These are phyloP conservation scores for Rosa hybrid DNA, from an alignment of 331 rosid species.

Conservation along the genomic window DNA sequence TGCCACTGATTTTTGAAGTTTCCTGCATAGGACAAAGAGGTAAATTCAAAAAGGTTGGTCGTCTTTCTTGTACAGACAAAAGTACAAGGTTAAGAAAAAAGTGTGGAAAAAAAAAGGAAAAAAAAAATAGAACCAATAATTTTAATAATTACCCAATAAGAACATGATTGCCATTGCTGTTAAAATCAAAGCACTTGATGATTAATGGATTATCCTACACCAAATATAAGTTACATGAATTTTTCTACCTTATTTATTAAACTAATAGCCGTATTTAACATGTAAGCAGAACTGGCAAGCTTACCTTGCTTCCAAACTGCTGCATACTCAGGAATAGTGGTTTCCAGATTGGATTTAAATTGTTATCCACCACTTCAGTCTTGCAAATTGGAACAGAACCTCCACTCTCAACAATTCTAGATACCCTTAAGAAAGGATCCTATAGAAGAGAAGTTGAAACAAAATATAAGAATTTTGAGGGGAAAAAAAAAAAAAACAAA, in stretches of 20 bases:
- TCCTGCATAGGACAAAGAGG: conserved; percentile 39
- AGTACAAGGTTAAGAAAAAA: background rate
- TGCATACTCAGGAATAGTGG: conserved; percentile 54
- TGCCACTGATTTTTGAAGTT: conserved; percentile 64
- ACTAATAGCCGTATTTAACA: conserved; percentile 7
- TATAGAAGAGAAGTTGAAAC: conserved; percentile 18
- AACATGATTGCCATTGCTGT: conserved; percentile 66
- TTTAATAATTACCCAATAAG: conserved; percentile 66
- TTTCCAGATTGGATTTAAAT: conserved; percentile 82
- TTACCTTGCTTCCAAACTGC: conserved; percentile 77
- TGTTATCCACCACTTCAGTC: conserved; percentile 71
- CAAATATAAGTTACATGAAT: background rate
- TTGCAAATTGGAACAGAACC: conserved; percentile 79
- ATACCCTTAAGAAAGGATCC: conserved; percentile 86
- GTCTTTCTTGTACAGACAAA: background rate
- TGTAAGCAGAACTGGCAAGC: conserved; percentile 23
- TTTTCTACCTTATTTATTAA: background rate
- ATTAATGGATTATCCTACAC: conserved; percentile 76
- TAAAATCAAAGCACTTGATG: conserved; percentile 92
- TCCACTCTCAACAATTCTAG: conserved; percentile 72
- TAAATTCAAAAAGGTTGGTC: conserved; percentile 17
- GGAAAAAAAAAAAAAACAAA: background rate
- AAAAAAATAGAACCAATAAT: background rate
- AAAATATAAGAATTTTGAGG: background rate
- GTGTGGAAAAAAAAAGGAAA: background rate